phyloP scores from a whole-genome alignment of 768 basidiomycete genomes.

The Mycena floridula region DNA sequence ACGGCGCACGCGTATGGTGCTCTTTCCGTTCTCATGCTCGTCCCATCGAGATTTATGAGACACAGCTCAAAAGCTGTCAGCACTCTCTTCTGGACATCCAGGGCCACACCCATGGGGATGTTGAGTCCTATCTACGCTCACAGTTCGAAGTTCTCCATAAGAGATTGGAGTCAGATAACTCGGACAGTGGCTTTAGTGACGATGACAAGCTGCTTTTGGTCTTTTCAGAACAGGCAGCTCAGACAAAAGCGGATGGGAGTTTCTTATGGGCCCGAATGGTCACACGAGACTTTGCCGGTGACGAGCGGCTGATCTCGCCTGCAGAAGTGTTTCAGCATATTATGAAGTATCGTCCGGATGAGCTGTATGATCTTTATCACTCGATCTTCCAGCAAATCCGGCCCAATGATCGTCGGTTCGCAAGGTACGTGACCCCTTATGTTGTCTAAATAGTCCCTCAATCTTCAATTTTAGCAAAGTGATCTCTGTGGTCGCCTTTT shows the following conservation, averaged over 20 bases:
- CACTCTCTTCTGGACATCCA: conserved; percentile 6
- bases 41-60: conserved; percentile 9
- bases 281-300: conserved; percentile 11
- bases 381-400: conserved; percentile 12
- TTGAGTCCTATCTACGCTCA: conserved; percentile 8
- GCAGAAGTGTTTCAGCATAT: conserved; percentile 10
- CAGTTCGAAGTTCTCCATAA: background rate
- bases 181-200: background rate
- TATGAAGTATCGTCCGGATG: conserved; percentile 2
- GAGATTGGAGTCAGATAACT: background rate
- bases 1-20: conserved; percentile 17
- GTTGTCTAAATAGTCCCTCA: background rate
- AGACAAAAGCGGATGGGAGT: conserved; percentile 16
- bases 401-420: conserved; percentile 2
- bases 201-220: too few species aligned
- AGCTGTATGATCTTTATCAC: conserved; percentile 12
- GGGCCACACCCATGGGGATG: conserved; percentile 9
- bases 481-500: conserved; percentile 20
- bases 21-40: conserved; percentile 15
- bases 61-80: conserved; percentile 2
- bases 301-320: conserved; percentile 12
- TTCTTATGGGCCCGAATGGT: conserved; percentile 23
- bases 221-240: too few species aligned
- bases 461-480: conserved; percentile 15
- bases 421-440: conserved; percentile 10